A percentile compares a stretch with the other conserved stretches of the same genome.
phyloP scores from a whole-genome alignment of 176 grass and related monocot species.

The Hsuehochloa calcarea region DNA sequence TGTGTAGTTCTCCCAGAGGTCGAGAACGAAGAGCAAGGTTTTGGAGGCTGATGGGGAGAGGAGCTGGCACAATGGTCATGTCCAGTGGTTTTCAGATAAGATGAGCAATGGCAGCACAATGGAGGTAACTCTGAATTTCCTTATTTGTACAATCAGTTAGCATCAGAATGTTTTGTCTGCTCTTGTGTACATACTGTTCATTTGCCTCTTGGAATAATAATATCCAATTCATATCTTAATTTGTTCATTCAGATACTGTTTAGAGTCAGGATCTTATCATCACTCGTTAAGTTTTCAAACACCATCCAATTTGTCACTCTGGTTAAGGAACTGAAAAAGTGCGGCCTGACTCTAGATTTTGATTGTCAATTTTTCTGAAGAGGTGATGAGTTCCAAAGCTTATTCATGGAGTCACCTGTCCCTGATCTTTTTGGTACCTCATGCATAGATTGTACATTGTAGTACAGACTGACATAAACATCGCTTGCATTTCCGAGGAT shows the following conservation, averaged over 20 bases:
- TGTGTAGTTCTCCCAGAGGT: conserved; percentile 26
- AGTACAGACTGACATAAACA: not conserved
- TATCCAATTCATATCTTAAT: not conserved
- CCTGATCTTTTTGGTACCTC: not conserved
- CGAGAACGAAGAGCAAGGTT: conserved; percentile 28
- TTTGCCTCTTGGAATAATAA: not conserved
- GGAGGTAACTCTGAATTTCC: conserved; percentile 32
- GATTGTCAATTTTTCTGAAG: not conserved
- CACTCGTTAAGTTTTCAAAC: not conserved
- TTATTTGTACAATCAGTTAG: not conserved
- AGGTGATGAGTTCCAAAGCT: no score
- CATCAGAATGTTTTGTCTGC: not conserved
- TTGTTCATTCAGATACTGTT: not conserved
- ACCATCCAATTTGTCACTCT: no score
- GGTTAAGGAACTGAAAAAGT: not conserved
- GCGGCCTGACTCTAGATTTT: not conserved
- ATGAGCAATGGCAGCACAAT: conserved; percentile 18
- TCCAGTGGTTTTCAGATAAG: conserved; percentile 27
- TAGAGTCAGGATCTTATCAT: not conserved
- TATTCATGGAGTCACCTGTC: not conserved
- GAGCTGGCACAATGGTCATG: conserved; percentile 23
- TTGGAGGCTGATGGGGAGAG: conserved; percentile 32
- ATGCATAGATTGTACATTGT: not conserved
- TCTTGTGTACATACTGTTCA: not conserved
- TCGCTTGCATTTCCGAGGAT: not conserved